Evolutionary conservation across 164 flowering plant species (phyloP).

Genomic region (Vitis rupestris): DNA sequence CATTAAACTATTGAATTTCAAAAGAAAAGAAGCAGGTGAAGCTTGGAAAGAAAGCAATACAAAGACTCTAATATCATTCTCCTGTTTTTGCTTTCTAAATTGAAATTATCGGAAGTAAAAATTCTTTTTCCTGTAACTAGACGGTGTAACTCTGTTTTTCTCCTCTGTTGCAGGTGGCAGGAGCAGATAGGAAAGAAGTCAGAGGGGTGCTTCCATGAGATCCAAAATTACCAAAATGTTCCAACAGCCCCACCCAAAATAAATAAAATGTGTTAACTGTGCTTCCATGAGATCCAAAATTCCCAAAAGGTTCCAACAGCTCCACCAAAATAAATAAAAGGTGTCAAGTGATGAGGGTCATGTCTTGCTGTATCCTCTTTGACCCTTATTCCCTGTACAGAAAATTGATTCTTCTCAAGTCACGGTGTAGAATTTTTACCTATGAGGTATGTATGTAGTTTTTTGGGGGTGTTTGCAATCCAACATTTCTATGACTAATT

Average conservation of each 20-base stretch:
- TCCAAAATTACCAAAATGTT: not conserved
- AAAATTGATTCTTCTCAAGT: conserved; percentile 2
- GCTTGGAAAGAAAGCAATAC: too few relatives aligned
- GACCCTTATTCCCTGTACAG: conserved; percentile 9
- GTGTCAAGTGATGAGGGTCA: not conserved
- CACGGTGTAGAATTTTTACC: too few relatives aligned
- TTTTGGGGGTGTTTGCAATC: too few relatives aligned
- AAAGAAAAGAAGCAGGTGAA: too few relatives aligned
- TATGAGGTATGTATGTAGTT: too few relatives aligned
- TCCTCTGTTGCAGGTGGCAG: conserved; percentile 53
- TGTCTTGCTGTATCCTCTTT: not conserved
- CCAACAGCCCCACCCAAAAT: not conserved
- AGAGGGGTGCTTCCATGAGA: conserved; percentile 55
- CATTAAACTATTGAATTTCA: too few relatives aligned
- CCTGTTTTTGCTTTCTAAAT: not conserved
- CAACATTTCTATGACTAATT: too few relatives aligned
- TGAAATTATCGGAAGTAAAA: too few relatives aligned
- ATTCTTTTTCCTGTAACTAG: not conserved
- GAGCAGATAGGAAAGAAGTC: conserved; percentile 79
- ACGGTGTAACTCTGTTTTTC: not conserved
- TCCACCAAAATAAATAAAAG: conserved; percentile 8
- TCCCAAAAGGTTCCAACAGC: not conserved
- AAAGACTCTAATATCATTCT: not conserved
- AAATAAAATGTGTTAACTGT: conserved; percentile 17
- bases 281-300: conserved; percentile 40